Conservation (phyloP, 2,329 filamentous ascomycete species). For the Tolypocladium ovalisporum region DNA sequence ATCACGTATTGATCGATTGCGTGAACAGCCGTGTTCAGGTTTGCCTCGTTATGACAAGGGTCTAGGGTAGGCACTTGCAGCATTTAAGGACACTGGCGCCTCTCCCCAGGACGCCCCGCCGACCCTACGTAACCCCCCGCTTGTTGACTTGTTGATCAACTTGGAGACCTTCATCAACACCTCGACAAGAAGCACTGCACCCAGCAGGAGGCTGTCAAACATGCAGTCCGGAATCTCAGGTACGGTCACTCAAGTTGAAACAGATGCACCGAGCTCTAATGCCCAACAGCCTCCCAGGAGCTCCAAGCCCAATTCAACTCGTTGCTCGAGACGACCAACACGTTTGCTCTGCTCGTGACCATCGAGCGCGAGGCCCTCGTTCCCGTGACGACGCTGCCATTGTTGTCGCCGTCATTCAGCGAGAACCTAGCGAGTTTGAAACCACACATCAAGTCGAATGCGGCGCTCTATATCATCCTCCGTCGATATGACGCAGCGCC, state of each 20-base stretch:
- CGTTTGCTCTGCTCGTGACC: constrained; percentile 61
- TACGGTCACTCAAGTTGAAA: constrained; percentile 19
- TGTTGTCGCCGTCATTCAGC: constrained; percentile 45
- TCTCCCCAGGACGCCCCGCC: no score
- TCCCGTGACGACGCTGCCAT: constrained; percentile 44
- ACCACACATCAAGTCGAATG: constrained; percentile 52
- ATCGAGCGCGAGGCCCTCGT: constrained; percentile 60
- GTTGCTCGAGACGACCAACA: constrained; percentile 48
- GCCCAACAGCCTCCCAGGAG: constrained; percentile 57
- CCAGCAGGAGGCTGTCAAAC: constrained; percentile 6
- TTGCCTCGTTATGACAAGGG: no score
- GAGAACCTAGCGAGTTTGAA: constrained; percentile 53
- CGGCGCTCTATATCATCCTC: constrained; percentile 64
- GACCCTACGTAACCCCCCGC: not conserved
- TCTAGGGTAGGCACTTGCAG: not conserved
- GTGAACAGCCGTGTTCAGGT: no score
- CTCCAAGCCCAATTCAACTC: constrained; percentile 62
- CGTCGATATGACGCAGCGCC: constrained; percentile 50
- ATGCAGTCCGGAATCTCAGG: constrained; percentile 78
- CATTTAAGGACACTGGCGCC: no score
- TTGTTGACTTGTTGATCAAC: not conserved
- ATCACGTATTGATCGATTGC: no score
- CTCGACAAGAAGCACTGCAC: not conserved
- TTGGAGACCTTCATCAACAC: not conserved
- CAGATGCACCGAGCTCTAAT: not conserved